Evolutionary conservation across 73 alveolate genomes (phyloP).

Genomic region (Diophrys sp.): DNA sequence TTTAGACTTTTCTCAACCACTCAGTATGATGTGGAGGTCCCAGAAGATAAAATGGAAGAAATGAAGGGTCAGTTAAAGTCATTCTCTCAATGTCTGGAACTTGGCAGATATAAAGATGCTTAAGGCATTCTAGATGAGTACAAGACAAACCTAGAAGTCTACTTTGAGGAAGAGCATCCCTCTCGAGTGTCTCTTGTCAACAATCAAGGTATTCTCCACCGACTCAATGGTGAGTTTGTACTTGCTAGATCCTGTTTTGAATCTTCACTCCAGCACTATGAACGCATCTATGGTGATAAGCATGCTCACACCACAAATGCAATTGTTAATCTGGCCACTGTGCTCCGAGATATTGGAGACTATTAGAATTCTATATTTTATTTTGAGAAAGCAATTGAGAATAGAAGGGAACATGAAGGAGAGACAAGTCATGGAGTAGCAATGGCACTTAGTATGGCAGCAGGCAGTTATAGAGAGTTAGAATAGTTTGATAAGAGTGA

Average conservation of each 20-base stretch:
- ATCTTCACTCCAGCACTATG: neutral
- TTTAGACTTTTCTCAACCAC: too few species aligned
- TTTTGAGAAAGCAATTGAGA: slow-evolving; percentile 28
- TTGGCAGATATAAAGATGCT: neutral
- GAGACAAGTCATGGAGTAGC: slow-evolving; percentile 11
- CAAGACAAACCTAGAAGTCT: neutral
- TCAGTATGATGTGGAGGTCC: too few species aligned
- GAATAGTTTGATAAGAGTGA: slow-evolving; percentile 40
- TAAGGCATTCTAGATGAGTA: neutral
- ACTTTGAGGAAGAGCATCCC: neutral
- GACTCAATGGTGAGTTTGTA: neutral
- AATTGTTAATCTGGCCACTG: slow-evolving; percentile 9
- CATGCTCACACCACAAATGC: neutral
- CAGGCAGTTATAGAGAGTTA: slow-evolving; percentile 46
- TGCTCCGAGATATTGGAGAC: slow-evolving; percentile 14
- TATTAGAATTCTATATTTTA: neutral
- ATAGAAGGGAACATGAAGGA: slow-evolving; percentile 24
- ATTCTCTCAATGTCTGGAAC: neutral
- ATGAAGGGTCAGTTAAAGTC: neutral
- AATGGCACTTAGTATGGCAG: slow-evolving; percentile 48
- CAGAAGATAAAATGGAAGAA: neutral
- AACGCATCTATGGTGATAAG: neutral
- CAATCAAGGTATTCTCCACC: neutral
- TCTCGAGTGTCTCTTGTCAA: neutral
- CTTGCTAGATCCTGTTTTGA: neutral